Percentiles rank a stretch among this genome's conserved stretches.
These are phyloP conservation scores for Paxillus involutus DNA, from an alignment of 768 basidiomycete species.

Conservation along the genomic window DNA sequence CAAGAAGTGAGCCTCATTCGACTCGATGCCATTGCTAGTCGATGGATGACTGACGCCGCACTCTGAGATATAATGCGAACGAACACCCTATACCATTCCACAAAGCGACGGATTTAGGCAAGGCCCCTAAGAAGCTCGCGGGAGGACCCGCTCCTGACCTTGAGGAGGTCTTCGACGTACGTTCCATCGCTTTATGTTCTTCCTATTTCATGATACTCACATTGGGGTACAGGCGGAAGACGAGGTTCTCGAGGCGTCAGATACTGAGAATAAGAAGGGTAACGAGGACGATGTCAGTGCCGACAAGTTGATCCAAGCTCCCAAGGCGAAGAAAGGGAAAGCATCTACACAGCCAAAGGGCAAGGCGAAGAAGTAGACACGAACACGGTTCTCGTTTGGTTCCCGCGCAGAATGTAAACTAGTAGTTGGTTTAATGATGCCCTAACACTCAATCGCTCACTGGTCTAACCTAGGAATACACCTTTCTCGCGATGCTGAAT, in stretches of 20 bases:
- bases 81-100: slow-evolving; percentile 97
- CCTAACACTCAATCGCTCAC: too few relatives aligned
- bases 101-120: slow-evolving; percentile 80
- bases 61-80: slow-evolving; percentile 75
- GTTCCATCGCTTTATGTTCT: slow-evolving; percentile 18
- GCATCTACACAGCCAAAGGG: background rate
- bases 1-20: slow-evolving; percentile 55
- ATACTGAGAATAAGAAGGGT: slow-evolving; percentile 42
- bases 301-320: slow-evolving; percentile 61
- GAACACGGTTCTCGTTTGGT: too few relatives aligned
- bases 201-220: background rate
- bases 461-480: too few relatives aligned
- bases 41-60: background rate
- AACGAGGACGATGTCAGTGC: slow-evolving; percentile 43
- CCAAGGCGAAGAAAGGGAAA: slow-evolving; percentile 37
- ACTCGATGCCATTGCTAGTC: background rate
- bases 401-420: too few relatives aligned
- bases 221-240: slow-evolving; percentile 42
- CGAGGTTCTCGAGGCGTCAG: slow-evolving; percentile 44
- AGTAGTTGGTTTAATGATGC: too few relatives aligned
- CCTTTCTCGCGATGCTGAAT: too few relatives aligned
- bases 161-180: slow-evolving; percentile 87
- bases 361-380: background rate
- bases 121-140: slow-evolving; percentile 76
- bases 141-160: slow-evolving; percentile 80